These are phyloP conservation scores for Salisapilia sapeloensis DNA, from an alignment of 352 stramenopile species.

Conservation along the genomic window DNA sequence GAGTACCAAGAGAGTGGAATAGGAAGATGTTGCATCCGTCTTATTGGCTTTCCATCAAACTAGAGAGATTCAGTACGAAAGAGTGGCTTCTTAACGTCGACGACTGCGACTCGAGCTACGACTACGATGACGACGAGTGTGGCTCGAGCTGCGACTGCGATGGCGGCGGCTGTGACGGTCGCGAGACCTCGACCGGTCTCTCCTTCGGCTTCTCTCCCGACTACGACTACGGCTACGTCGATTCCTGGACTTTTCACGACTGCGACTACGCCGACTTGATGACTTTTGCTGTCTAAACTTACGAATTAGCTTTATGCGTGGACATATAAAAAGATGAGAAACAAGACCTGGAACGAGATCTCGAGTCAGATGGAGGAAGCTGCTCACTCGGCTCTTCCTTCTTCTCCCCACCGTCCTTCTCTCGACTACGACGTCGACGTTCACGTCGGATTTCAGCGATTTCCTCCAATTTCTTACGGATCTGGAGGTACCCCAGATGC, in stretches of 20 bases:
- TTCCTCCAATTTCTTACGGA: constrained; percentile 69
- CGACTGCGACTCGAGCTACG: constrained; percentile 19
- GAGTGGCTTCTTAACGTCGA: constrained; percentile 11
- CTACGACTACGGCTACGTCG: constrained; percentile 4
- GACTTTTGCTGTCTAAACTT: constrained; percentile 4
- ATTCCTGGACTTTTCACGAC: constrained; percentile 3
- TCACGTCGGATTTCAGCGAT: constrained; percentile 23
- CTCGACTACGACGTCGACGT: constrained; percentile 4
- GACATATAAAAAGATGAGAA: neutral
- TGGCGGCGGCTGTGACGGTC: constrained; percentile 12
- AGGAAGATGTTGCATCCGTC: too few relatives aligned
- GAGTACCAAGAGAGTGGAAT: too few relatives aligned
- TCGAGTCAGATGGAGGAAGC: constrained; percentile 5
- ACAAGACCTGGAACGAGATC: constrained; percentile 10
- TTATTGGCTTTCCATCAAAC: too few relatives aligned
- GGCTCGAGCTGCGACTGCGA: constrained; percentile 10
- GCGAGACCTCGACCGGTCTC: constrained; percentile 12
- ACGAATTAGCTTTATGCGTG: constrained; percentile 4
- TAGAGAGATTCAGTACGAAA: too few relatives aligned
- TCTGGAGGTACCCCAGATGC: constrained; percentile 81
- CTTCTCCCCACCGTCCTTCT: constrained; percentile 1
- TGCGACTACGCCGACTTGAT: constrained; percentile 4
- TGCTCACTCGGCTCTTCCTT: constrained; percentile 1
- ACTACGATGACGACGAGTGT: constrained; percentile 17
- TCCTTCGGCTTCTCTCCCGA: constrained; percentile 9